phyloP scores from a whole-genome alignment of 345 rosid genomes.

The Euphorbia pulcherrima region DNA sequence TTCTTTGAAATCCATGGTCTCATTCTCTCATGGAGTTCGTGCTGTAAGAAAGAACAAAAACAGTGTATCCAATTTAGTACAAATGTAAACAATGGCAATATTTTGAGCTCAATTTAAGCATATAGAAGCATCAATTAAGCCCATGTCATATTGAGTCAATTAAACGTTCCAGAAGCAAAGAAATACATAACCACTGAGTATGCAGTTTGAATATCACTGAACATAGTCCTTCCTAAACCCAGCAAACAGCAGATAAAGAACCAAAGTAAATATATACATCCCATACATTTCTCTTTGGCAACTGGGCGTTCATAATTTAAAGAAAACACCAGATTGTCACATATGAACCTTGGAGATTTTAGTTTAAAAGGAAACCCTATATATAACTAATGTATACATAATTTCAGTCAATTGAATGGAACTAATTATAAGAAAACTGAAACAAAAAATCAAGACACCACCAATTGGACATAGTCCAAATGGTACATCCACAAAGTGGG shows the following conservation, averaged over 20 bases:
- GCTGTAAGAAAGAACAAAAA: conserved; percentile 38
- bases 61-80: conserved; percentile 11
- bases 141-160: neutral
- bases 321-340: too few species aligned
- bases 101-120: neutral
- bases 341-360: too few species aligned
- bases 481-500: too few species aligned
- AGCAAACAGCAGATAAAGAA: neutral
- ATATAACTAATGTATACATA: too few species aligned
- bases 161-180: neutral
- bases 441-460: neutral
- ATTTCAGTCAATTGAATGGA: too few species aligned
- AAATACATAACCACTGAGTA: neutral
- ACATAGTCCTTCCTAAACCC: neutral
- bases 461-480: too few species aligned
- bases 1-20: conserved; percentile 99
- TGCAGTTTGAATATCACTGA: neutral
- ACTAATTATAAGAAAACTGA: too few species aligned
- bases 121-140: neutral
- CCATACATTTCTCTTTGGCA: too few species aligned
- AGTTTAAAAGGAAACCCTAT: too few species aligned
- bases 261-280: too few species aligned
- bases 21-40: conserved; percentile 85
- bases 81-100: neutral
- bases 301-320: too few species aligned